These are phyloP conservation scores for Leishmania arabica DNA, from an alignment of 208 protist species.

Conservation along the genomic window DNA sequence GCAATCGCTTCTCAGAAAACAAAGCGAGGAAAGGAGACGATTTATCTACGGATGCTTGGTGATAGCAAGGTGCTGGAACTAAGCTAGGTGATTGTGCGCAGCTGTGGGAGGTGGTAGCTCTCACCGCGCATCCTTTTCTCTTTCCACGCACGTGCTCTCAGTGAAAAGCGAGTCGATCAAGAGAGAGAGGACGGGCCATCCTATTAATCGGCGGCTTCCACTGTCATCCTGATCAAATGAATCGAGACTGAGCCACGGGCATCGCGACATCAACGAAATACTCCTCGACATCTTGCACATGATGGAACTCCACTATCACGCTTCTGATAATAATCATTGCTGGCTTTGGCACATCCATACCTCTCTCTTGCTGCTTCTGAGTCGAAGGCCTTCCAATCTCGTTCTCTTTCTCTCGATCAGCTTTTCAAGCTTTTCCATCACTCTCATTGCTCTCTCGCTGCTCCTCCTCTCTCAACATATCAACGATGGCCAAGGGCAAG, in stretches of 20 bases:
- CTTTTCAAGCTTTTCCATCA: background rate
- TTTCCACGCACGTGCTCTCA: background rate
- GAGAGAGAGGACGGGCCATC: background rate
- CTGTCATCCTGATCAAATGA: background rate
- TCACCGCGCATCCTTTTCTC: background rate
- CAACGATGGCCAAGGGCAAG: constrained; percentile 79
- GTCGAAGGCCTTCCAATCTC: background rate
- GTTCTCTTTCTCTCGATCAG: background rate
- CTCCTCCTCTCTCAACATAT: background rate
- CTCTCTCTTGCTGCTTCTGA: background rate
- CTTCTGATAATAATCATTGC: constrained; percentile 1
- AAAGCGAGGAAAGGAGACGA: background rate
- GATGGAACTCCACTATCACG: constrained; percentile 6
- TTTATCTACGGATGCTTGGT: background rate
- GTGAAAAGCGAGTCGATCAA: background rate
- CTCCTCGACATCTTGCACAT: background rate
- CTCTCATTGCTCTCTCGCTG: background rate
- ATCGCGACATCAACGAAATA: background rate
- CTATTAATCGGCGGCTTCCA: background rate
- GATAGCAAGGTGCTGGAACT: background rate
- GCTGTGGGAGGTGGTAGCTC: too few relatives aligned
- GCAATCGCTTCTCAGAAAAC: constrained; percentile 12
- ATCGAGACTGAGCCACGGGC: background rate
- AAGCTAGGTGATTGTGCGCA: background rate
- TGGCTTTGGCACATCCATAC: background rate